Conservation (phyloP, 495 filamentous ascomycete species). For the Hyaloscypha hepaticicola region DNA sequence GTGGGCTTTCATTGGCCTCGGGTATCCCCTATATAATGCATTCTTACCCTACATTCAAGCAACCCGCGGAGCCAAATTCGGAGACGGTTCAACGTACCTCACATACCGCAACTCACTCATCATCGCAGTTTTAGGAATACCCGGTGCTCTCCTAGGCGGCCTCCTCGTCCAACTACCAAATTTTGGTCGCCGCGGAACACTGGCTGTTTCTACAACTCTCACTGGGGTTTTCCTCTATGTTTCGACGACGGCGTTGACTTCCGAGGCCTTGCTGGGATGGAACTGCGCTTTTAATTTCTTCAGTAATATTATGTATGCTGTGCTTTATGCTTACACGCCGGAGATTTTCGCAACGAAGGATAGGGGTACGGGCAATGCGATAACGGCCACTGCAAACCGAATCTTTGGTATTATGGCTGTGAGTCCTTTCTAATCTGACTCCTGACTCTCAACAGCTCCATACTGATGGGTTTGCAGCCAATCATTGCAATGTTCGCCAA, state of each 20-base stretch:
- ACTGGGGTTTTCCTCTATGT: conserved; percentile 74
- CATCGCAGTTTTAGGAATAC: conserved; percentile 69
- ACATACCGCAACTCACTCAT: conserved; percentile 79
- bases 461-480: conserved; percentile 39
- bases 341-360: conserved; percentile 80
- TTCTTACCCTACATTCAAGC: conserved; percentile 78
- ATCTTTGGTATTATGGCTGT: conserved; percentile 76
- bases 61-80: conserved; percentile 65
- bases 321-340: conserved; percentile 79
- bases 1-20: conserved; percentile 76
- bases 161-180: conserved; percentile 63
- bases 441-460: not conserved
- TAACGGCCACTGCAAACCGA: conserved; percentile 71
- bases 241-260: conserved; percentile 65
- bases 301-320: conserved; percentile 76
- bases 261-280: conserved; percentile 67
- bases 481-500: conserved; percentile 77
- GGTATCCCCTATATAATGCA: conserved; percentile 76
- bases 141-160: conserved; percentile 75
- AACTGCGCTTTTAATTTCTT: conserved; percentile 77
- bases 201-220: conserved; percentile 58
- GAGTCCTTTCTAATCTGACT: conserved; percentile 15
- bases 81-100: conserved; percentile 69
- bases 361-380: conserved; percentile 75
- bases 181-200: conserved; percentile 70